Conservation (phyloP, 345 rosid genomes). For the Populus davidiana region DNA sequence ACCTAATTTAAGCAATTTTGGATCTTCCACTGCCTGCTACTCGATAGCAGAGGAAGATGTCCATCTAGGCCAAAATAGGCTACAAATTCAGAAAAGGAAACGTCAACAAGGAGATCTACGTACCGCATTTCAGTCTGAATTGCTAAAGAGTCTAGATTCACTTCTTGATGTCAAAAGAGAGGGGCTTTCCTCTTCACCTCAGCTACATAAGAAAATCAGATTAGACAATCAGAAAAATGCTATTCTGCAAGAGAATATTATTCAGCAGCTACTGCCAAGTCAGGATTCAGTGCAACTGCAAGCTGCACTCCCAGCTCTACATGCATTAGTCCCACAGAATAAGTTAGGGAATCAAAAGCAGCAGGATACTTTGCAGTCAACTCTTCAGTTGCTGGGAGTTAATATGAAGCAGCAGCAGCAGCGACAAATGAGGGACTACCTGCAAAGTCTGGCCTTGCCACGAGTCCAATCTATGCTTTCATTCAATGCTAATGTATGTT, state of each 20-base stretch:
- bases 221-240: slow-evolving; percentile 10
- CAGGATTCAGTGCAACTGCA: slow-evolving; percentile 5
- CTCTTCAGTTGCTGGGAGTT: neutral
- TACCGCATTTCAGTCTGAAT: neutral
- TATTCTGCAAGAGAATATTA: neutral
- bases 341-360: slow-evolving; percentile 4
- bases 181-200: neutral
- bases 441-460: slow-evolving; percentile 5
- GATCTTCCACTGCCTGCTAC: neutral
- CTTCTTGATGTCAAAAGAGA: neutral
- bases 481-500: slow-evolving; percentile 12
- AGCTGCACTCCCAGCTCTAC: neutral
- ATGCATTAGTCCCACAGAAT: neutral
- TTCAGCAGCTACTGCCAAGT: slow-evolving; percentile 10
- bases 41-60: neutral
- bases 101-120: neutral
- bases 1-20: slow-evolving; percentile 3
- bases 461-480: slow-evolving; percentile 7
- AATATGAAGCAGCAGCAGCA: slow-evolving; percentile 14
- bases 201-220: slow-evolving; percentile 16
- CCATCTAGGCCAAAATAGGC: neutral
- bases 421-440: slow-evolving; percentile 10
- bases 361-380: slow-evolving; percentile 7
- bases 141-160: neutral
- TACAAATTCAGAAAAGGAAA: neutral